A percentile compares a stretch with the other conserved stretches of the same genome.
These are phyloP conservation scores for Solanum medicagineum DNA, from an alignment of 257 asterid genomes.

Conservation along the genomic window DNA sequence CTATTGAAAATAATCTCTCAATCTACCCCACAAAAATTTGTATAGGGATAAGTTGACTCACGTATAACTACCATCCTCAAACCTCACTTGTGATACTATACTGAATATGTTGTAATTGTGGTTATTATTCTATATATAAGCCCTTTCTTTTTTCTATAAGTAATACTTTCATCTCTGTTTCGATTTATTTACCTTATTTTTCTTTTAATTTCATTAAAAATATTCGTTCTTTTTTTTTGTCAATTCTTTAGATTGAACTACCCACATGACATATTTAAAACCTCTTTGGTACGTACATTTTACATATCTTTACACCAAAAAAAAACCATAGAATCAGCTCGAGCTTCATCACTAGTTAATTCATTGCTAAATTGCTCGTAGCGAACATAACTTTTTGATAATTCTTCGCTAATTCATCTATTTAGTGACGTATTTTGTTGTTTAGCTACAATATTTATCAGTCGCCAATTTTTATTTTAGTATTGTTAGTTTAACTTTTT, in stretches of 20 bases:
- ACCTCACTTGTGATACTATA: fast-evolving
- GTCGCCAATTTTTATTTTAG: too few relatives aligned
- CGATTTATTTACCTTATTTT: background rate
- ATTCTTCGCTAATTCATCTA: background rate
- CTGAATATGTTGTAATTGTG: background rate
- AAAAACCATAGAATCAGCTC: background rate
- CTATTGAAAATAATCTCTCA: background rate
- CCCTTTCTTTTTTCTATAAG: background rate
- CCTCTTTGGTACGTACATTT: background rate
- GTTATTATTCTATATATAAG: background rate
- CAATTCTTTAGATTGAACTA: background rate
- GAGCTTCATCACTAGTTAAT: background rate
- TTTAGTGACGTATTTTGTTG: background rate
- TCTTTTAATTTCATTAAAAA: background rate
- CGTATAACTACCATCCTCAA: background rate
- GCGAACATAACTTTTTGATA: background rate
- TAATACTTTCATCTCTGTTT: fast-evolving
- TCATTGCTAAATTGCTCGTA: background rate
- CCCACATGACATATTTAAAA: background rate
- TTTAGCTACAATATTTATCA: background rate
- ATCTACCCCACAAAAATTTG: background rate
- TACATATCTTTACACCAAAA: background rate
- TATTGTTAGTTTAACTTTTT: too few relatives aligned
- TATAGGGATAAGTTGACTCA: background rate
- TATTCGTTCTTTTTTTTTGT: background rate